phyloP scores from a whole-genome alignment of 176 grass and related monocot genomes.

The Echinochloa phyllopogon region DNA sequence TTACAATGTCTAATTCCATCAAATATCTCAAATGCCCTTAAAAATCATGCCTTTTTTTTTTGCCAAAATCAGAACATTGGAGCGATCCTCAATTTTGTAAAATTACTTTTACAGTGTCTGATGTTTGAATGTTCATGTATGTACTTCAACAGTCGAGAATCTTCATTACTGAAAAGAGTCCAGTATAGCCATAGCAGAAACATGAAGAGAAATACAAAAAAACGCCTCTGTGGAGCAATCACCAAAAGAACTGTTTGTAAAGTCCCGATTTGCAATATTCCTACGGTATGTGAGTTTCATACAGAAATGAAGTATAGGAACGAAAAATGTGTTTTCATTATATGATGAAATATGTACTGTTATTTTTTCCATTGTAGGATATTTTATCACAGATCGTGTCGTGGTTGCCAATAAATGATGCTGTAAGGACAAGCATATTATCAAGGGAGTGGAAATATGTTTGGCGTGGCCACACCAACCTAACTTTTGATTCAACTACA shows the following conservation, averaged over 20 bases:
- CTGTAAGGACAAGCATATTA: no score
- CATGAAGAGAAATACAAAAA: constrained; percentile 6
- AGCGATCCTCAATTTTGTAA: background rate
- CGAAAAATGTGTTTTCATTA: background rate
- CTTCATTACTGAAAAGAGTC: background rate
- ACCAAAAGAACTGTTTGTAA: background rate
- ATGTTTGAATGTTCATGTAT: background rate
- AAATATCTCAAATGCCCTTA: background rate
- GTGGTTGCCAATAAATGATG: no score
- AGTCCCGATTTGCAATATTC: background rate
- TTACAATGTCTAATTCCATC: background rate
- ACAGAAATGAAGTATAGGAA: background rate
- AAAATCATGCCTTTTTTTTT: background rate
- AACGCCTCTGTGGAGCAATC: background rate
- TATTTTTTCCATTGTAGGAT: background rate
- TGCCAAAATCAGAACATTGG: background rate
- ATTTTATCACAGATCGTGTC: no score
- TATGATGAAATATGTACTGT: no score
- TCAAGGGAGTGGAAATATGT: no score
- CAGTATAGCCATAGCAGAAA: background rate
- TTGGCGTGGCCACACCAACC: no score
- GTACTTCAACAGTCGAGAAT: background rate
- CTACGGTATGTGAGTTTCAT: background rate
- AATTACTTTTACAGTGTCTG: background rate
- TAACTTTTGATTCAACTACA: no score